Evolutionary conservation across 2,329 filamentous ascomycete genomes (phyloP), one percentile per base, ranked within the genome.

Genomic region (Apiospora sp.): DNA sequence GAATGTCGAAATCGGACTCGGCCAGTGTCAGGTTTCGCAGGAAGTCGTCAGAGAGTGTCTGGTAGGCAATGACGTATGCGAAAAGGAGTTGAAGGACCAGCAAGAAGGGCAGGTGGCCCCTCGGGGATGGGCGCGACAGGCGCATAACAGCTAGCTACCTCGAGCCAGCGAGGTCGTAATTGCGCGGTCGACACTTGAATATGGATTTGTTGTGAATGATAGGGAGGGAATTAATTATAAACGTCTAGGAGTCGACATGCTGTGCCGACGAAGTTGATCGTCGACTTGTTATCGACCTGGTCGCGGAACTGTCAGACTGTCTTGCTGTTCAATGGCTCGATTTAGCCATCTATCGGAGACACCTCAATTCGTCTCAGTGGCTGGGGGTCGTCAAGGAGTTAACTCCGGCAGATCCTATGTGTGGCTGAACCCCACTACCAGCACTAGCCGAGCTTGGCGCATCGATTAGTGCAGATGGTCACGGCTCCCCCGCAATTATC

Each of bases 1-100:
- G 82, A 75, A 93, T 91, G 80, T 95, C 87, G 77, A 96, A 93
- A 79, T 93, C 91, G 72, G 86, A 83, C 70, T 89, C 89, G 0
- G 90, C 90, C 13, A 87, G 86, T 14, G 92, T 91, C 6, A 96
- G 86, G 30, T 84, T 83, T 72, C 84, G 86, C 7, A 96, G 84
- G 19, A 92, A 91, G 71, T 87, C 85, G 79, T 94, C 91, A 14
- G 92, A 92, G 68, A 96, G 84, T 34, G 76, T 76, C 58, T 79
- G 82, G 75, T 84, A 84, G 49, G 79, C 79, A 30, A 74, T 58
- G 24, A 76, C 76, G 2, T 79, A 74, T 37, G 79, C 75, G 67
- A 76, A 73, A 72, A 82, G 71, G n/a, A 75, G 74, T 16, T 79
- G 70, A 43, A 76, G 75, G 71, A 77, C 75, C 41, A 76, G 69